Conservation (phyloP, 345 rosid genomes). For the Durio zibethinus region DNA sequence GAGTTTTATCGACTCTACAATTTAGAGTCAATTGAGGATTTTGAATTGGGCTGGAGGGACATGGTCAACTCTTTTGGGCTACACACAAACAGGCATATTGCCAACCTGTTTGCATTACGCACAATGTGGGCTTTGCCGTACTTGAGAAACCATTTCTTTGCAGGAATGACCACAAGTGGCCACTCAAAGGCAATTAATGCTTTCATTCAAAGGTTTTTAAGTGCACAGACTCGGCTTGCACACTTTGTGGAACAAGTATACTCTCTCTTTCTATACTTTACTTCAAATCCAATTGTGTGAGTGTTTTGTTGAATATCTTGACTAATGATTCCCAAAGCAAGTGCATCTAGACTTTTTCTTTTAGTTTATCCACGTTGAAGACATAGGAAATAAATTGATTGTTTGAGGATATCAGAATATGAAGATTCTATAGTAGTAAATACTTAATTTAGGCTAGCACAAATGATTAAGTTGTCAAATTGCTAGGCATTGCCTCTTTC, state of each 20-base stretch:
- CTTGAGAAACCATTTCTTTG: conserved; percentile 81
- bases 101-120: conserved; percentile 65
- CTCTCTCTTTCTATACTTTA: conserved; percentile 15
- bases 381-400: not conserved
- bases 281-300: not conserved
- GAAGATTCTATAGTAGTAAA: not conserved
- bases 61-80: conserved; percentile 83
- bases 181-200: conserved; percentile 83
- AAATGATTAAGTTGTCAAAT: not conserved
- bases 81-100: conserved; percentile 78
- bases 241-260: conserved; percentile 90
- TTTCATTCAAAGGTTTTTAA: conserved; percentile 88
- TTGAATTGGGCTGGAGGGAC: conserved; percentile 89
- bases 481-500: not conserved
- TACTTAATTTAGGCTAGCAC: not conserved
- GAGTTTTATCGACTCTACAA: conserved; percentile 85
- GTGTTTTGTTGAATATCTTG: not conserved
- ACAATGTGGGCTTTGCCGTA: conserved; percentile 83
- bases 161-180: conserved; percentile 73
- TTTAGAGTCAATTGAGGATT: conserved; percentile 75
- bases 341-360: not conserved
- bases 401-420: not conserved
- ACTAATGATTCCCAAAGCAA: not conserved
- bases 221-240: conserved; percentile 85
- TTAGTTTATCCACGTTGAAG: not conserved